A percentile compares a stretch with the other conserved stretches of the same genome.
Conservation (phyloP, 148 eudicot genomes). For the Nepenthes mirabilis region DNA sequence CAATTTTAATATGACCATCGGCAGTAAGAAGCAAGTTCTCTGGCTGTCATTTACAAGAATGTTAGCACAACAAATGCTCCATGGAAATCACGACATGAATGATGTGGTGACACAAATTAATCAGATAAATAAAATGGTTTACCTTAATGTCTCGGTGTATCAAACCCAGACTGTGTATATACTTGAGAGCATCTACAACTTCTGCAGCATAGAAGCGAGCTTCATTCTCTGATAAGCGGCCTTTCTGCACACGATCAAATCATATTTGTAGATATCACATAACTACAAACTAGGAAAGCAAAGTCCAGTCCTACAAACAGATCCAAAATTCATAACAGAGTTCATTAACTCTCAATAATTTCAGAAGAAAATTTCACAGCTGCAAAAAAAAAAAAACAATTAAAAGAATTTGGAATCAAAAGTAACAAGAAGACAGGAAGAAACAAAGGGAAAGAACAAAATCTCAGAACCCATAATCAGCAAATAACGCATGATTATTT, state of each 20-base stretch:
- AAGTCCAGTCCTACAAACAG: not conserved
- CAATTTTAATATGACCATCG: constrained; percentile 95
- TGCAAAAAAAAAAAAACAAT: too few relatives aligned
- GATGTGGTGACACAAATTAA: not conserved
- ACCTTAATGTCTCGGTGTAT: constrained; percentile 99
- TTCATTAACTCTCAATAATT: not conserved
- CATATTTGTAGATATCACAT: constrained; percentile 9
- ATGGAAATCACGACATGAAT: not conserved
- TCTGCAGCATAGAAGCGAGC: constrained; percentile 96
- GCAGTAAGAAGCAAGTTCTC: constrained; percentile 88
- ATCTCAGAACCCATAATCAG: too few relatives aligned
- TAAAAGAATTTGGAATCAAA: not conserved
- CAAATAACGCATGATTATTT: too few relatives aligned
- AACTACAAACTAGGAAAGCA: too few relatives aligned
- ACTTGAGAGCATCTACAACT: constrained; percentile 93
- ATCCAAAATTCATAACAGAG: not conserved
- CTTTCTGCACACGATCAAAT: constrained; percentile 60
- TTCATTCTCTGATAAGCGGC: constrained; percentile 84
- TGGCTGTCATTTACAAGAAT: constrained; percentile 50
- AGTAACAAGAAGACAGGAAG: not conserved
- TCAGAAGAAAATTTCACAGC: too few relatives aligned
- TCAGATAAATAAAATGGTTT: constrained; percentile 2
- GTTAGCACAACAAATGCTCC: constrained; percentile 7
- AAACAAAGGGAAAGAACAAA: too few relatives aligned
- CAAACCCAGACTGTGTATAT: constrained; percentile 88